Conservation (phyloP, 805 yeast genomes). For the Schwanniomyces yamadae region DNA sequence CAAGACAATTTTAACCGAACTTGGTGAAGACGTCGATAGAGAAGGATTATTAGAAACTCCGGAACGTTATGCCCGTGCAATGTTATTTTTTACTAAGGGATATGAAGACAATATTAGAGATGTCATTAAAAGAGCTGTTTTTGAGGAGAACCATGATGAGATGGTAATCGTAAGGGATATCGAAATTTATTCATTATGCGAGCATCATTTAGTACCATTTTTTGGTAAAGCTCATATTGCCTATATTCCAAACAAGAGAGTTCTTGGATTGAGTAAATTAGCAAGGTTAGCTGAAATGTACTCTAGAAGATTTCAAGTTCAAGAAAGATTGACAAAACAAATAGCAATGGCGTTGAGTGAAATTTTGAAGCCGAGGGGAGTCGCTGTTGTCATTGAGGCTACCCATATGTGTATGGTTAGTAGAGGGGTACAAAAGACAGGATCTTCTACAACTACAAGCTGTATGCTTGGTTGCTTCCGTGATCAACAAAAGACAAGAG, state of each 20-base stretch:
- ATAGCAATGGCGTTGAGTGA: constrained; percentile 95
- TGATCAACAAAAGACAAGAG: constrained; percentile 91
- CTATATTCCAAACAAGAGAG: constrained; percentile 93
- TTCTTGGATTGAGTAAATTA: constrained; percentile 86
- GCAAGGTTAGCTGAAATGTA: constrained; percentile 98
- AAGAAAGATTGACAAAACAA: constrained; percentile 94
- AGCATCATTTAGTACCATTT: constrained; percentile 97
- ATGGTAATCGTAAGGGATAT: constrained; percentile 98
- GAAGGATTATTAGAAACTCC: constrained; percentile 95
- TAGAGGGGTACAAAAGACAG: constrained; percentile 94
- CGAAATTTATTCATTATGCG: constrained; percentile 89
- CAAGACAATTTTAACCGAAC: constrained; percentile 67
- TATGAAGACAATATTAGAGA: constrained; percentile 92
- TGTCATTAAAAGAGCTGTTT: constrained; percentile 91
- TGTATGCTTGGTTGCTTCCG: constrained; percentile 98
- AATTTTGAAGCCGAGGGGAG: constrained; percentile 91
- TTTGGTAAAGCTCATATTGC: constrained; percentile 97
- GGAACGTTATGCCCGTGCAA: constrained; percentile 92
- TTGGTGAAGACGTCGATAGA: constrained; percentile 87
- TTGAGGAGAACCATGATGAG: constrained; percentile 97
- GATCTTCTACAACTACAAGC: constrained; percentile 89
- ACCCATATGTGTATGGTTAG: constrained; percentile 99
- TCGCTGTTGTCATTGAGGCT: constrained; percentile 97
- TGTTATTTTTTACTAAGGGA: constrained; percentile 94
- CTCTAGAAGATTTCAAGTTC: constrained; percentile 94